Percentiles rank a stretch among this genome's conserved stretches.
These are phyloP conservation scores for Orobanche coerulescens DNA, from an alignment of 257 asterid genomes.

Conservation along the genomic window DNA sequence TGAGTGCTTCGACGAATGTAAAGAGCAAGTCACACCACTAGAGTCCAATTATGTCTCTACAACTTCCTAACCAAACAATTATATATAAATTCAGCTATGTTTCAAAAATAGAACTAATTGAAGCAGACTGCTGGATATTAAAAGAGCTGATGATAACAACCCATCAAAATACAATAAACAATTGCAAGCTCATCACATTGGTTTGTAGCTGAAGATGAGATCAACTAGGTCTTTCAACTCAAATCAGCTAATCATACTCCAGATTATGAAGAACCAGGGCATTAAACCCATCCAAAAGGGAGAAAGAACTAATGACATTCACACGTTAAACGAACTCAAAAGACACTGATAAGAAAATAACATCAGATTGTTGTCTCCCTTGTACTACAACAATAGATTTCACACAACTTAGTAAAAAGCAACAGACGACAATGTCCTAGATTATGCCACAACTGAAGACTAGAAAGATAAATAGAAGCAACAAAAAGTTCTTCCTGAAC, in stretches of 20 bases:
- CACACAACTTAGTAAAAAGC: conserved; percentile 18
- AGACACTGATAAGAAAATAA: conserved; percentile 23
- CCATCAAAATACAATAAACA: conserved; percentile 18
- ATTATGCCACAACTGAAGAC: conserved; percentile 29
- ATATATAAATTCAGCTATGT: not conserved
- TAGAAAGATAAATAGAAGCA: conserved; percentile 23
- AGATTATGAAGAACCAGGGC: conserved; percentile 20
- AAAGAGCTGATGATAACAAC: not conserved
- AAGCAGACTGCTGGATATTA: conserved; percentile 3
- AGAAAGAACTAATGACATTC: conserved; percentile 11
- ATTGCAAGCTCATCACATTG: conserved; percentile 14
- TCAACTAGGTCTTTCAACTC: not conserved
- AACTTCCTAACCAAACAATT: conserved; percentile 1
- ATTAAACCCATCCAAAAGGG: conserved; percentile 23
- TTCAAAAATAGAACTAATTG: conserved; percentile 16
- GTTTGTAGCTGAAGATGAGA: conserved; percentile 6
- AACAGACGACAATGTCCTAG: conserved; percentile 21
- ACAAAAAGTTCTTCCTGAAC: conserved; percentile 24
- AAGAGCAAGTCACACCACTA: conserved; percentile 6
- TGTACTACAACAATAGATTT: conserved; percentile 21
- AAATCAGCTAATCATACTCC: conserved; percentile 9
- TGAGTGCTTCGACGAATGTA: not conserved
- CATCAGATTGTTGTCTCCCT: conserved; percentile 23
- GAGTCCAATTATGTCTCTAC: conserved; percentile 3
- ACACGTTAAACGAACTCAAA: conserved; percentile 21